A percentile compares a stretch with the other conserved stretches of the same genome.
Evolutionary conservation across 2,329 filamentous ascomycete genomes (phyloP).

Genomic region (Paraphaeosphaeria minitans): DNA sequence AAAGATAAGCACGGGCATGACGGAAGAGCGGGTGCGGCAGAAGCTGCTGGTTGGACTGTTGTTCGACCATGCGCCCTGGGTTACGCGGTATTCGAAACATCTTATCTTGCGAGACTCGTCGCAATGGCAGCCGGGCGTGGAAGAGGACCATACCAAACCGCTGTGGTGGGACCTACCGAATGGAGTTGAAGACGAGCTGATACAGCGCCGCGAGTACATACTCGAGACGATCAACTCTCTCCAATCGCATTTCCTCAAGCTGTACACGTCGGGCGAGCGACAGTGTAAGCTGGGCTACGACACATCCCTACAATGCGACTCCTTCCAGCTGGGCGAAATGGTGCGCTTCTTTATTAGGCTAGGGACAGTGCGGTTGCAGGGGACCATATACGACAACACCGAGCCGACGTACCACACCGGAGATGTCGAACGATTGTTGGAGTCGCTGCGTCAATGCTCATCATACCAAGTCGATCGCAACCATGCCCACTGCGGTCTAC

Average conservation of each 20-base stretch:
- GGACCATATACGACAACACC: slow-evolving; percentile 48
- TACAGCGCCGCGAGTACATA: slow-evolving; percentile 68
- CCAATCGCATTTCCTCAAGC: slow-evolving; percentile 67
- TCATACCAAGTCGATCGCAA: slow-evolving; percentile 76
- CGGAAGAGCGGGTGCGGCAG: slow-evolving; percentile 71
- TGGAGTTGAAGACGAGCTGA: slow-evolving; percentile 72
- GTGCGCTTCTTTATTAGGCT: slow-evolving; percentile 70
- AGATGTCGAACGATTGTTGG: slow-evolving; percentile 66
- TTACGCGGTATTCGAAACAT: slow-evolving; percentile 67
- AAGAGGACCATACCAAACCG: slow-evolving; percentile 50
- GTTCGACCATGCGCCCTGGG: slow-evolving; percentile 64
- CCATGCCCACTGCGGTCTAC: slow-evolving; percentile 74
- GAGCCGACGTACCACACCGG: slow-evolving; percentile 58
- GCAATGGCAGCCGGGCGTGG: slow-evolving; percentile 56
- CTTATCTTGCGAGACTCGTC: slow-evolving; percentile 69
- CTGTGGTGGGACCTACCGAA: slow-evolving; percentile 76
- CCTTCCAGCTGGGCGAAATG: slow-evolving; percentile 79
- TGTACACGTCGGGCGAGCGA: slow-evolving; percentile 69
- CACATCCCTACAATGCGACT: slow-evolving; percentile 72
- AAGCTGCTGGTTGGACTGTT: slow-evolving; percentile 71
- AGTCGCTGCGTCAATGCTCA: slow-evolving; percentile 67
- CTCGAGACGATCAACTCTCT: slow-evolving; percentile 73
- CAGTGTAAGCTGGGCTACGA: slow-evolving; percentile 79
- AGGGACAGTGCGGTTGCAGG: slow-evolving; percentile 62
- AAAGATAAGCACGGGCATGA: slow-evolving; percentile 47